A percentile compares a stretch with the other conserved stretches of the same genome.
phyloP scores from a whole-genome alignment of 2,329 filamentous ascomycete genomes.

The Talaromyces sp. region DNA sequence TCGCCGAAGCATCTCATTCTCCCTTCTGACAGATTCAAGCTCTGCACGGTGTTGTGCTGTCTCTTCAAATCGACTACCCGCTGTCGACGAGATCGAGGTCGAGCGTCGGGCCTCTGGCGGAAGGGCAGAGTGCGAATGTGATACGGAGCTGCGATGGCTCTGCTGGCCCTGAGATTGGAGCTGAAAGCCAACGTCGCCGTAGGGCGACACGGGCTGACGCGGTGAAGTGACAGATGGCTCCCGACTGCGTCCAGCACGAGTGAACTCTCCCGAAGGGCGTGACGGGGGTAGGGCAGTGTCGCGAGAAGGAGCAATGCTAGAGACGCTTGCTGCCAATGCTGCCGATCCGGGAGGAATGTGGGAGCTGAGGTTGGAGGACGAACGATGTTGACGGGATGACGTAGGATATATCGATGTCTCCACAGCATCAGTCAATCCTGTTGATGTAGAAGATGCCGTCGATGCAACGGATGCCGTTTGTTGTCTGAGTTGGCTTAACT shows the following conservation, averaged over 20 bases:
- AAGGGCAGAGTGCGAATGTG: constrained; percentile 17
- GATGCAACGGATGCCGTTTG: constrained; percentile 63
- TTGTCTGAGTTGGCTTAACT: constrained; percentile 77
- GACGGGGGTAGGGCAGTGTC: constrained; percentile 31
- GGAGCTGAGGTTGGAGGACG: constrained; percentile 53
- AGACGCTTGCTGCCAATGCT: constrained; percentile 36
- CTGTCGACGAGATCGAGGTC: constrained; percentile 26
- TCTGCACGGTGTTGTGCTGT: constrained; percentile 41
- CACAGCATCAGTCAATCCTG: constrained; percentile 48
- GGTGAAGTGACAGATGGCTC: constrained; percentile 43
- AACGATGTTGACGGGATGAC: constrained; percentile 55
- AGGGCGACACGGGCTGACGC: constrained; percentile 34
- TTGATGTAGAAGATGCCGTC: constrained; percentile 57
- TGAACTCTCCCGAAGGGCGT: constrained; percentile 29
- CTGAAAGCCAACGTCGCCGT: constrained; percentile 29
- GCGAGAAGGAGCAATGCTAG: constrained; percentile 45
- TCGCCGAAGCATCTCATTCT: constrained; percentile 46
- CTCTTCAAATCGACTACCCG: constrained; percentile 40
- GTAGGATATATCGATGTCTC: constrained; percentile 52
- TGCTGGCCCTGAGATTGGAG: constrained; percentile 21
- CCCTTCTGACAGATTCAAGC: constrained; percentile 43
- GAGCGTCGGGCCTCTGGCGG: constrained; percentile 29
- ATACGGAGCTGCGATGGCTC: constrained; percentile 27
- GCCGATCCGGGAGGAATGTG: constrained; percentile 38
- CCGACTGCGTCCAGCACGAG: constrained; percentile 37